Conservation (phyloP, 1,284 basidiomycete species). For the Papiliotrema laurentii region DNA sequence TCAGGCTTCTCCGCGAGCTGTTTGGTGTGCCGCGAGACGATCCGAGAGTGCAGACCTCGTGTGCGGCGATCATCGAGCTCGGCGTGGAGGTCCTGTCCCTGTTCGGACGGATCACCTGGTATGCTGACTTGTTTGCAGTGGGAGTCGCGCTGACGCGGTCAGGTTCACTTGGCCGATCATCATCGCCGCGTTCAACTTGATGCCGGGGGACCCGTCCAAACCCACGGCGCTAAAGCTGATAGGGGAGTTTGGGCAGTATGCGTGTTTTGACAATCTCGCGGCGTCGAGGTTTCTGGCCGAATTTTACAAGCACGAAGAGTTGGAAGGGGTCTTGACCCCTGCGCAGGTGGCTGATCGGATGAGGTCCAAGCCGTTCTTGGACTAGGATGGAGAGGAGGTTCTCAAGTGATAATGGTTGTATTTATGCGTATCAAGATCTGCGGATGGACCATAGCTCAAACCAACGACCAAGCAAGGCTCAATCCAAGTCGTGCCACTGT, state of each 20-base stretch:
- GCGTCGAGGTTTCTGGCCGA: constrained; percentile 26
- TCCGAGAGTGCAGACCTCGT: constrained; percentile 27
- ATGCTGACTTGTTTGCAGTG: constrained; percentile 3
- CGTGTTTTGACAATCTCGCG: constrained; percentile 40
- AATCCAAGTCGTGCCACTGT: too few relatives aligned
- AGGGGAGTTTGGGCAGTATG: constrained; percentile 40
- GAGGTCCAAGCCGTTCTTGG: constrained; percentile 19
- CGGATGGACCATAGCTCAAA: too few relatives aligned
- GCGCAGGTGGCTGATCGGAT: constrained; percentile 20
- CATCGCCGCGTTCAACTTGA: constrained; percentile 41
- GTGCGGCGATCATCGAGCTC: constrained; percentile 38
- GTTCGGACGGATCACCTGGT: constrained; percentile 41
- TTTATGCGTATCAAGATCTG: too few relatives aligned
- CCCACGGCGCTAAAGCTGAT: constrained; percentile 33
- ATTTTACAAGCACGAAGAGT: constrained; percentile 26
- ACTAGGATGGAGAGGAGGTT: too few relatives aligned
- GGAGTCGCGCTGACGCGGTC: neutral
- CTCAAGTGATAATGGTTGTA: too few relatives aligned
- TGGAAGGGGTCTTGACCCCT: constrained; percentile 16
- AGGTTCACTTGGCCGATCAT: constrained; percentile 46
- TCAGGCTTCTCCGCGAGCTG: constrained; percentile 35
- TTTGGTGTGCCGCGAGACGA: constrained; percentile 34
- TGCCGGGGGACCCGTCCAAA: constrained; percentile 29
- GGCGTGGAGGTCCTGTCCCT: constrained; percentile 36
- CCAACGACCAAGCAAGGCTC: too few relatives aligned